These are phyloP conservation scores for Piromyces sp. DNA, from an alignment of 192 early-diverging fungal genomes.

Conservation along the genomic window DNA sequence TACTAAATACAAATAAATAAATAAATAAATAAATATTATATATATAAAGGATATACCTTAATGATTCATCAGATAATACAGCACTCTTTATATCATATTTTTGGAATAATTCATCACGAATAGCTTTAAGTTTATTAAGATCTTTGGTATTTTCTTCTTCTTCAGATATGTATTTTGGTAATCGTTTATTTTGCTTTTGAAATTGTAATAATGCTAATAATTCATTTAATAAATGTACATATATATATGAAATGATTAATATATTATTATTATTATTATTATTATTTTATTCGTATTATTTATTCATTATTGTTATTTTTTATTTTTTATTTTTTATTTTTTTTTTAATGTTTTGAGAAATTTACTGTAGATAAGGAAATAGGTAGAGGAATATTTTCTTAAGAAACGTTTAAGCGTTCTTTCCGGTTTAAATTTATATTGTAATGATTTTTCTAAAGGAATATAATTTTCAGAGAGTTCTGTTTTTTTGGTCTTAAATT, in stretches of 20 bases:
- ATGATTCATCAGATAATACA: slow-evolving; percentile 14
- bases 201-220: slow-evolving; percentile 19
- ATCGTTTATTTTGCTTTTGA: slow-evolving; percentile 9
- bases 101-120: background rate
- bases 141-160: slow-evolving; percentile 14
- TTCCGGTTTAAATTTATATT: slow-evolving; percentile 14
- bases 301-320: too few species aligned
- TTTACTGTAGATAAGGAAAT: slow-evolving; percentile 31
- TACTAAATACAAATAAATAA: too few species aligned
- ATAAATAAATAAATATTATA: too few species aligned
- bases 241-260: too few species aligned
- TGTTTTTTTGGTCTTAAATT: slow-evolving; percentile 12
- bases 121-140: slow-evolving; percentile 10
- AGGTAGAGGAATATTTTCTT: slow-evolving; percentile 21
- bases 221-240: too few species aligned
- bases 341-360: too few species aligned
- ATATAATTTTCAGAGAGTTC: slow-evolving; percentile 15
- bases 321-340: too few species aligned
- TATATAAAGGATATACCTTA: slow-evolving; percentile 28
- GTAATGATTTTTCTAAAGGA: slow-evolving; percentile 14
- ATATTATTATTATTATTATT: too few species aligned
- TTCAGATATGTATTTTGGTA: slow-evolving; percentile 1
- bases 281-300: background rate
- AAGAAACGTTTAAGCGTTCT: slow-evolving; percentile 18
- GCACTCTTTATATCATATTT: background rate